Conservation (phyloP, 768 basidiomycete species). For the Leucocoprinus leucothites region DNA sequence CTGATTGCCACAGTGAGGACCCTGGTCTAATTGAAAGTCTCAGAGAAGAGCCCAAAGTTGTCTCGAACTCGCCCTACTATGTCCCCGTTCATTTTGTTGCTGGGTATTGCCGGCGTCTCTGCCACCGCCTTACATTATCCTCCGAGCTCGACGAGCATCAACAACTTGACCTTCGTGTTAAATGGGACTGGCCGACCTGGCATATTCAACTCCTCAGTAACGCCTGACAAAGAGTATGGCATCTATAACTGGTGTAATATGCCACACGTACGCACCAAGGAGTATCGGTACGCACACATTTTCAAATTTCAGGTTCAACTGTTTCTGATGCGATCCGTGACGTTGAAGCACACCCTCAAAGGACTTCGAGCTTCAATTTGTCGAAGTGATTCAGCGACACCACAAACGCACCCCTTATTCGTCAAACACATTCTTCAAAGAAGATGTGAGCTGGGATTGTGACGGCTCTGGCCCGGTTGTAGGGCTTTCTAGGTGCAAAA, state of each 20-base stretch:
- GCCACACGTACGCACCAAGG: slow-evolving; percentile 44
- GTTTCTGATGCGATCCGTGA: not conserved
- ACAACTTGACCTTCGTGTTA: slow-evolving; percentile 41
- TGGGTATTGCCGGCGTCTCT: not conserved
- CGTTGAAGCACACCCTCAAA: slow-evolving; percentile 30
- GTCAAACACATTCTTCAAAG: slow-evolving; percentile 49
- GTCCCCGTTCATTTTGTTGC: not conserved
- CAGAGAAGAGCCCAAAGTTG: too few relatives aligned
- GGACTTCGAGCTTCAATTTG: slow-evolving; percentile 38
- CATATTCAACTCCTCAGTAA: slow-evolving; percentile 39
- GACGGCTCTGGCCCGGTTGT: slow-evolving; percentile 35
- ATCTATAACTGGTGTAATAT: slow-evolving; percentile 54
- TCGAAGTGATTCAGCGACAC: slow-evolving; percentile 51
- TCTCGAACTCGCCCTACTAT: slow-evolving; percentile 8
- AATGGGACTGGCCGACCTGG: slow-evolving; percentile 43
- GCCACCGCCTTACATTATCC: not conserved
- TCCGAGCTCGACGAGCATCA: slow-evolving; percentile 28
- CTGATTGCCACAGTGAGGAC: too few relatives aligned
- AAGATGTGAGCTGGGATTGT: slow-evolving; percentile 44
- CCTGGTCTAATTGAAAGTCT: too few relatives aligned
- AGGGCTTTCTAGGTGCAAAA: slow-evolving; percentile 29
- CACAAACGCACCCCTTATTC: slow-evolving; percentile 52
- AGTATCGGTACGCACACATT: slow-evolving; percentile 39
- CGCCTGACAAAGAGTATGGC: slow-evolving; percentile 38
- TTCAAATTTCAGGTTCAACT: not conserved